Conservation (phyloP, 2,329 filamentous ascomycete genomes). For the Mycocentrospora acerina region DNA sequence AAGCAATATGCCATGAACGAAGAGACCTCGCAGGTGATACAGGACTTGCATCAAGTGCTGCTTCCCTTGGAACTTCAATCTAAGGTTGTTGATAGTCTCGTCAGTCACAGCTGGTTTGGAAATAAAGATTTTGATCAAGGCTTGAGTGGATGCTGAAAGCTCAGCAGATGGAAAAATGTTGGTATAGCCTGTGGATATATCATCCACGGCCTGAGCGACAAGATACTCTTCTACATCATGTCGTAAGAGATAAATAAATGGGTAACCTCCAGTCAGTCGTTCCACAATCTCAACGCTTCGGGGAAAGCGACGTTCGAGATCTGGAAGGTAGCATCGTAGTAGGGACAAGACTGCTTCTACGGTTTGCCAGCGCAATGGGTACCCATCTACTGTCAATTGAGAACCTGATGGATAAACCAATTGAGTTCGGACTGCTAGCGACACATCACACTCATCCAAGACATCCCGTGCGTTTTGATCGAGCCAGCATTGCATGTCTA, state of each 20-base stretch:
- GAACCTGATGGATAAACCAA: slow-evolving; percentile 49
- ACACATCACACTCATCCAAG: slow-evolving; percentile 61
- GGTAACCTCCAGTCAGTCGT: slow-evolving; percentile 51
- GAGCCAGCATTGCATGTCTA: slow-evolving; percentile 55
- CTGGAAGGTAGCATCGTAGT: slow-evolving; percentile 24
- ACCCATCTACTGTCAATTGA: slow-evolving; percentile 44
- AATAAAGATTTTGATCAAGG: slow-evolving; percentile 38
- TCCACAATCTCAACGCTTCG: slow-evolving; percentile 54
- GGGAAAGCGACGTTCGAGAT: slow-evolving; percentile 44
- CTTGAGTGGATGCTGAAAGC: slow-evolving; percentile 23
- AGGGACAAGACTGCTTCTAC: slow-evolving; percentile 40
- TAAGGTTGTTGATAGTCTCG: slow-evolving; percentile 18
- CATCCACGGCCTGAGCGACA: slow-evolving; percentile 25
- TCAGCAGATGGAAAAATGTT: slow-evolving; percentile 26
- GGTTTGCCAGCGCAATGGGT: slow-evolving; percentile 44
- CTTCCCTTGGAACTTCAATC: slow-evolving; percentile 43
- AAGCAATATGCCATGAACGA: slow-evolving; percentile 61
- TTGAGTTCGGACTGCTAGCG: slow-evolving; percentile 45
- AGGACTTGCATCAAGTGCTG: slow-evolving; percentile 48
- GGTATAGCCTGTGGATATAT: slow-evolving; percentile 35
- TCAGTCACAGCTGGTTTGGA: slow-evolving; percentile 22
- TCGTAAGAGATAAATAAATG: slow-evolving; percentile 59
- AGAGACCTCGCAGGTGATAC: slow-evolving; percentile 63
- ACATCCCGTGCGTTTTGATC: slow-evolving; percentile 57
- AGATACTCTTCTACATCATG: slow-evolving; percentile 38